Conservation (phyloP, 73 alveolate genomes). For the Paramecium tetraurelia region DNA sequence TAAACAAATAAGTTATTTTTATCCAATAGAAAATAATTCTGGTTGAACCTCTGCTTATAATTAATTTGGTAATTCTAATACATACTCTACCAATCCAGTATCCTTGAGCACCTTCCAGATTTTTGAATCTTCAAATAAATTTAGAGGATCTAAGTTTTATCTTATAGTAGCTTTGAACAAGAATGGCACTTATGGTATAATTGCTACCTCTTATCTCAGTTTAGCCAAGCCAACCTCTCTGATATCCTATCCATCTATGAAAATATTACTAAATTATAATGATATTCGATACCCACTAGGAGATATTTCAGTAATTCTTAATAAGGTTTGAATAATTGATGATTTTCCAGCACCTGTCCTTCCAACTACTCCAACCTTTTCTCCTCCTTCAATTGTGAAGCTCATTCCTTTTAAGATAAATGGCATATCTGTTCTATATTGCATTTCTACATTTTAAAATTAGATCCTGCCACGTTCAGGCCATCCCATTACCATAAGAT, state of each 20-base stretch:
- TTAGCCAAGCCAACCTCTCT: conserved; percentile 67
- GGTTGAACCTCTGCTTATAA: conserved; percentile 72
- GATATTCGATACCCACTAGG: conserved; percentile 25
- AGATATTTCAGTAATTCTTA: conserved; percentile 78
- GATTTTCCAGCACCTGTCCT: conserved; percentile 90
- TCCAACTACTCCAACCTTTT: conserved; percentile 85
- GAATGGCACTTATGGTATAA: conserved; percentile 86
- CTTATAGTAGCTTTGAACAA: conserved; percentile 75
- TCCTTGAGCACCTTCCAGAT: conserved; percentile 71
- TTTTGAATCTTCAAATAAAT: conserved; percentile 50
- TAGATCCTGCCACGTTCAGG: background rate
- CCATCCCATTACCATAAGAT: background rate
- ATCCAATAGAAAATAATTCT: conserved; percentile 74
- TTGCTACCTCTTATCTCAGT: conserved; percentile 71
- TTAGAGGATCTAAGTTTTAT: conserved; percentile 81
- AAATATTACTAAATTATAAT: conserved; percentile 45
- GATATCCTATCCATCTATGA: conserved; percentile 79
- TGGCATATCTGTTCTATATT: conserved; percentile 68
- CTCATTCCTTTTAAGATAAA: conserved; percentile 55
- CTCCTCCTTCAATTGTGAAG: conserved; percentile 59
- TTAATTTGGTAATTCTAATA: conserved; percentile 67
- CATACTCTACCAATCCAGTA: conserved; percentile 76
- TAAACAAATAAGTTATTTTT: conserved; percentile 76
- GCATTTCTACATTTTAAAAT: conserved; percentile 26
- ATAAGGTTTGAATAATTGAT: conserved; percentile 75